Conservation (phyloP, 129 eudicot species). For the Centella asiatica region DNA sequence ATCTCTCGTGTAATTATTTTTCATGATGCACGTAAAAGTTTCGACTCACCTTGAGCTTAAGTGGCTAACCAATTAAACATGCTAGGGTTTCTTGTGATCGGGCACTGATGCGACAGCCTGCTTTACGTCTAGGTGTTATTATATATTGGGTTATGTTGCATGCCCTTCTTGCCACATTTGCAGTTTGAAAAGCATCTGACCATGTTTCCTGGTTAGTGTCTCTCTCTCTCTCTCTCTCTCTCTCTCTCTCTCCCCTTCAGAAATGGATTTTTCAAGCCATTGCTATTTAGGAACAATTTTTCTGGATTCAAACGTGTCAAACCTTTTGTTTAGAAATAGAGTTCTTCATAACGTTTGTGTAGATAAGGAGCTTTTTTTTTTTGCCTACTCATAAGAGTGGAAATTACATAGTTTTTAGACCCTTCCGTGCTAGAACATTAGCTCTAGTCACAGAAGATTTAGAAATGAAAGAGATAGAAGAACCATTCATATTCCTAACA, state of each 20-base stretch:
- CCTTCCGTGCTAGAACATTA: no score
- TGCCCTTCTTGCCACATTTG: slow-evolving; percentile 75
- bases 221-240: background rate
- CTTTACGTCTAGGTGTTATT: slow-evolving; percentile 77
- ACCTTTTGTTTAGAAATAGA: no score
- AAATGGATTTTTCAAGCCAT: no score
- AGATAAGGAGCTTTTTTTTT: no score
- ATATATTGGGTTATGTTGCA: slow-evolving; percentile 87
- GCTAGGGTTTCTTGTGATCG: slow-evolving; percentile 94
- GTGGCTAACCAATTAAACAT: slow-evolving; percentile 8
- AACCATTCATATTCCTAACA: no score
- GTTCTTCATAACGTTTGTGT: no score
- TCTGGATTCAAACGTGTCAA: no score
- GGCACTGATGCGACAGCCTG: slow-evolving; percentile 91
- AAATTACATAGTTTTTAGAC: no score
- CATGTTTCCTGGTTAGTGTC: slow-evolving; percentile 32
- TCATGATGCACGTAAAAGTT: background rate
- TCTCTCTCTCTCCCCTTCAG: slow-evolving; percentile 8
- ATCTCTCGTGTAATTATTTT: slow-evolving; percentile 6
- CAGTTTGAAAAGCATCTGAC: slow-evolving; percentile 49
- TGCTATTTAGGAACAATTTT: no score
- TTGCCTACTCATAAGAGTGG: no score
- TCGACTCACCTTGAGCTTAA: background rate
- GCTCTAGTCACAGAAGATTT: no score
- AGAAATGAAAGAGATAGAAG: no score